Evolutionary conservation across 2,329 filamentous ascomycete species (phyloP).

Genomic region (Aspergillus awamori): DNA sequence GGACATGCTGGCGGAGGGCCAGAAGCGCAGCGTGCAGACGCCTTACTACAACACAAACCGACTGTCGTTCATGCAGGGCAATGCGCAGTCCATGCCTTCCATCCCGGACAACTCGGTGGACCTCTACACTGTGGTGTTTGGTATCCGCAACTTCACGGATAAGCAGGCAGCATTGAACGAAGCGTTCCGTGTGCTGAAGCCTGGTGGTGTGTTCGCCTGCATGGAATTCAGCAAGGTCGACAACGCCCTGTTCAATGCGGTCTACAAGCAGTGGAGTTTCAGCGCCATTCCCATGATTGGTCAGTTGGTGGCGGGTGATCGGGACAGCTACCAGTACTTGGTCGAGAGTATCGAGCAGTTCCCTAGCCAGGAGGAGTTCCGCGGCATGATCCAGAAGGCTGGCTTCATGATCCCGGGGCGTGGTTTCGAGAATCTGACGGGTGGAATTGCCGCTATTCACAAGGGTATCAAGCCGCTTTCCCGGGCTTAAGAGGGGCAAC

Average conservation of each 20-base stretch:
- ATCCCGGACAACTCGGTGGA: constrained; percentile 76
- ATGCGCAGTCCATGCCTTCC: constrained; percentile 73
- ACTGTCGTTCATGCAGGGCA: constrained; percentile 80
- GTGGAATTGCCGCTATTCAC: constrained; percentile 93
- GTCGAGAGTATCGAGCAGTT: constrained; percentile 97
- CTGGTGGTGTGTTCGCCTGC: constrained; percentile 93
- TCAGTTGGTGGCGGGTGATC: constrained; percentile 88
- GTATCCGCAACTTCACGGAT: constrained; percentile 95
- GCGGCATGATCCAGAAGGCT: constrained; percentile 61
- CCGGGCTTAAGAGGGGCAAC: constrained; percentile 5
- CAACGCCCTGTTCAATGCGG: constrained; percentile 74
- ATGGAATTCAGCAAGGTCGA: constrained; percentile 91
- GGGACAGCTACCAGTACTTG: constrained; percentile 96
- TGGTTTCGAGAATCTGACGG: constrained; percentile 87
- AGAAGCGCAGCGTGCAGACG: constrained; percentile 70
- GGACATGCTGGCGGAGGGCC: constrained; percentile 87
- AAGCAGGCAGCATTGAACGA: constrained; percentile 81
- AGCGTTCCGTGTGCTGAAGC: constrained; percentile 85
- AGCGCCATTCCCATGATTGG: constrained; percentile 92
- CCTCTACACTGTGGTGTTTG: constrained; percentile 96
- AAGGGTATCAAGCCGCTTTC: constrained; percentile 81
- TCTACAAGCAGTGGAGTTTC: constrained; percentile 97
- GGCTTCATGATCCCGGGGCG: constrained; percentile 82
- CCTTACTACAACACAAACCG: constrained; percentile 59
- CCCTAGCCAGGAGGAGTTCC: constrained; percentile 81